These are phyloP conservation scores for Triglochin maritima DNA, from an alignment of 106 monocot species.

Conservation along the genomic window DNA sequence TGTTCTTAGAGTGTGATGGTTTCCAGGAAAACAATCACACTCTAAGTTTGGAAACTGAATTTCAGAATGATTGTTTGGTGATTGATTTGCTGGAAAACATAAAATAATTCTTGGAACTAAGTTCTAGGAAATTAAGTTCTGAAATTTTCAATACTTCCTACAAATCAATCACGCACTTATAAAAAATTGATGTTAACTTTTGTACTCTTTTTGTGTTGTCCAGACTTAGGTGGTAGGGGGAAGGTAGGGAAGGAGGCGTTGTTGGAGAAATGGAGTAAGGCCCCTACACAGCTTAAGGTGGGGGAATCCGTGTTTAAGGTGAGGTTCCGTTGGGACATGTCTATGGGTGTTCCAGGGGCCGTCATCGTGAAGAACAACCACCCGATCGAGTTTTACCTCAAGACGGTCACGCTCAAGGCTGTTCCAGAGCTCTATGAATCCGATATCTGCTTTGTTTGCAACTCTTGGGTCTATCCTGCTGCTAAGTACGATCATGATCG, in stretches of 20 bases:
- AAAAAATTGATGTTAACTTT: not conserved
- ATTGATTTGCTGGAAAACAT: too few species aligned
- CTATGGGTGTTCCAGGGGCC: constrained; percentile 41
- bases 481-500: constrained; percentile 43
- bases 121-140: too few species aligned
- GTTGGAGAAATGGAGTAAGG: constrained; percentile 10
- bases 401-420: constrained; percentile 37
- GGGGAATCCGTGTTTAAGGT: constrained; percentile 24
- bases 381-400: constrained; percentile 46
- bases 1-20: too few species aligned
- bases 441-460: constrained; percentile 44
- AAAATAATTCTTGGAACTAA: too few species aligned
- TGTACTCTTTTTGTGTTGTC: not conserved
- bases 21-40: too few species aligned
- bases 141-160: too few species aligned
- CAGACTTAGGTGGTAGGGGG: constrained; percentile 10
- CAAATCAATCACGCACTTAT: too few species aligned
- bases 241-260: constrained; percentile 14
- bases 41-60: too few species aligned
- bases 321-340: constrained; percentile 26
- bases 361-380: constrained; percentile 59
- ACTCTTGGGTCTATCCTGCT: constrained; percentile 67
- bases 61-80: too few species aligned
- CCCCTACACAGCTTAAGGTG: constrained; percentile 8
- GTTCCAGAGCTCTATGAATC: constrained; percentile 18